These are phyloP conservation scores for Hypoxylon sp. DNA, from an alignment of 2,329 filamentous ascomycete species.

Conservation along the genomic window DNA sequence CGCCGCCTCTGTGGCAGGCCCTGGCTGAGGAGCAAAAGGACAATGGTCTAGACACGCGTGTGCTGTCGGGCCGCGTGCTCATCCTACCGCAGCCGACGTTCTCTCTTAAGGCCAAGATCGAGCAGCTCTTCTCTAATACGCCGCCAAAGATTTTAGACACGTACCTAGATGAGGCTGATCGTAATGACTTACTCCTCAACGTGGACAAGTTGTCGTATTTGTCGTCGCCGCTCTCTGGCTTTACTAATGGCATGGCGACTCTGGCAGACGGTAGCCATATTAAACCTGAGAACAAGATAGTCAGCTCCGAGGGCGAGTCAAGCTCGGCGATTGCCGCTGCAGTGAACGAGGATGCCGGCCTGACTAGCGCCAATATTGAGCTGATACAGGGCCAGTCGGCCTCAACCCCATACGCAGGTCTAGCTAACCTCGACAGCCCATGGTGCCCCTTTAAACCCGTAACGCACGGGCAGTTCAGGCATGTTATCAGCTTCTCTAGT, in stretches of 20 bases:
- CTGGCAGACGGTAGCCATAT: constrained; percentile 57
- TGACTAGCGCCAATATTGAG: not conserved
- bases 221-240: constrained; percentile 50
- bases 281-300: constrained; percentile 53
- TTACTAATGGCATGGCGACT: constrained; percentile 55
- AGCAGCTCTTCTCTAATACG: constrained; percentile 55
- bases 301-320: constrained; percentile 27
- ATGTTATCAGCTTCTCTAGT: constrained; percentile 46
- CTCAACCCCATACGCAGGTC: constrained; percentile 57
- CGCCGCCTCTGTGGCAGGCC: too few species aligned
- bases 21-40: not conserved
- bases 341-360: not conserved
- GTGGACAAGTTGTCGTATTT: constrained; percentile 47
- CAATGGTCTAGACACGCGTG: constrained; percentile 44
- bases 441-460: constrained; percentile 61
- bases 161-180: constrained; percentile 35
- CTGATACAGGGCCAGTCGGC: constrained; percentile 52
- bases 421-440: constrained; percentile 43
- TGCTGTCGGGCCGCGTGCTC: constrained; percentile 56
- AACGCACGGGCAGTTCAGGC: constrained; percentile 64
- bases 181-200: constrained; percentile 34
- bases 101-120: constrained; percentile 53
- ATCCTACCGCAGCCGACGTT: constrained; percentile 60
- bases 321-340: constrained; percentile 37
- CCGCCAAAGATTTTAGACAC: constrained; percentile 44